Evolutionary conservation across 176 grass and related monocot species (phyloP).

Genomic region (Aegilops speltoides): DNA sequence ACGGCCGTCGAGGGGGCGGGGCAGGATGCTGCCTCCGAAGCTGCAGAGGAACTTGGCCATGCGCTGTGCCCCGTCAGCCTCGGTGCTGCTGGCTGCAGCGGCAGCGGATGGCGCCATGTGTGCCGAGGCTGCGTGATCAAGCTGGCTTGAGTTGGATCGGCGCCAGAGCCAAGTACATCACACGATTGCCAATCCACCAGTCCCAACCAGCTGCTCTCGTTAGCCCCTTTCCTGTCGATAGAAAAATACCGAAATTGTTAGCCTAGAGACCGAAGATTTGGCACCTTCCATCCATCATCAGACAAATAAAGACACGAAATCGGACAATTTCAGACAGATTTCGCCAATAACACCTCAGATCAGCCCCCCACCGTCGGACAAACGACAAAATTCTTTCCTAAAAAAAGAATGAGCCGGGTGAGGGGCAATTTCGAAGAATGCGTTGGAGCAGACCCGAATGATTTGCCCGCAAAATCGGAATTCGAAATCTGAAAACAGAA

Average conservation of each 20-base stretch:
- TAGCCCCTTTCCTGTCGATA: conserved; percentile 26
- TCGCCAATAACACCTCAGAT: background rate
- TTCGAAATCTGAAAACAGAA: background rate
- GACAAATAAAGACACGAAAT: background rate
- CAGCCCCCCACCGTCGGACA: background rate
- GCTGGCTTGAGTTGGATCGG: conserved; percentile 7
- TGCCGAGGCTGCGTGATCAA: background rate
- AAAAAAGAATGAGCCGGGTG: background rate
- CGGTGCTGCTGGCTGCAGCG: background rate
- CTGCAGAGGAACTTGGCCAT: conserved; percentile 94
- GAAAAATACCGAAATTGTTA: background rate
- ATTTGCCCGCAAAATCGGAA: background rate
- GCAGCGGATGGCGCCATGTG: conserved; percentile 30
- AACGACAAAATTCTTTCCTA: background rate
- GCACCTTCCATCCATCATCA: background rate
- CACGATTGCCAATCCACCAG: conserved; percentile 2
- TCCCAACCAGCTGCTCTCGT: background rate
- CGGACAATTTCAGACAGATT: background rate
- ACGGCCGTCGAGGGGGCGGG: conserved; percentile 69
- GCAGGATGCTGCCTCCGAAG: conserved; percentile 89
- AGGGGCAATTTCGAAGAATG: background rate
- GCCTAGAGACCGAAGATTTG: background rate
- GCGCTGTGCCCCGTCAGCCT: conserved; percentile 39
- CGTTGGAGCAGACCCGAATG: background rate
- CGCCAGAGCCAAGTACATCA: background rate